phyloP scores from a whole-genome alignment of 208 protist genomes.

The Acanthamoeba sp. region DNA sequence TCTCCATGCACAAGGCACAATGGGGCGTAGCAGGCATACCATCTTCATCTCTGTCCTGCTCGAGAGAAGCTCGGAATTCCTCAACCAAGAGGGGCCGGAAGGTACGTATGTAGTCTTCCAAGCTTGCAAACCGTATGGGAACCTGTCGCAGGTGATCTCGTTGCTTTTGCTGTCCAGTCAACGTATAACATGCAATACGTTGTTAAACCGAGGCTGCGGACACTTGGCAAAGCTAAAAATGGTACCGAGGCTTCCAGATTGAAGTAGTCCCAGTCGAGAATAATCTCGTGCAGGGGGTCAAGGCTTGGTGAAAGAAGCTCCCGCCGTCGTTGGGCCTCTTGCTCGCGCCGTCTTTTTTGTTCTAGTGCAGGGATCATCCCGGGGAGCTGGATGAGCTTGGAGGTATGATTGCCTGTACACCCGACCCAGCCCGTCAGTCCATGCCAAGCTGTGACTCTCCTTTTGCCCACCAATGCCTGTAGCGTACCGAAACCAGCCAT shows the following conservation, averaged over 20 bases:
- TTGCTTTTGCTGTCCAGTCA: neutral
- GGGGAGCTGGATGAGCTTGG: slow-evolving; percentile 40
- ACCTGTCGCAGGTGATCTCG: neutral
- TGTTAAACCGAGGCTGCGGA: neutral
- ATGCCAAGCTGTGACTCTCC: too few relatives aligned
- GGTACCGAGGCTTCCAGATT: slow-evolving; percentile 49
- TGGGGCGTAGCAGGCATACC: neutral
- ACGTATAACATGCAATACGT: neutral
- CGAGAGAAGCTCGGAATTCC: slow-evolving; percentile 82
- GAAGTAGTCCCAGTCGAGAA: slow-evolving; percentile 70
- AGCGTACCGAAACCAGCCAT: neutral
- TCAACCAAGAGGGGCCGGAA: slow-evolving; percentile 84
- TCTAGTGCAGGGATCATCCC: neutral
- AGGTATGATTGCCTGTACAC: neutral
- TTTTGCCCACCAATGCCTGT: neutral
- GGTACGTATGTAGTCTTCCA: slow-evolving; percentile 79
- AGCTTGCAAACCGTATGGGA: slow-evolving; percentile 6
- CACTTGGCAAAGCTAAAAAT: neutral
- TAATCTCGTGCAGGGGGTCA: slow-evolving; percentile 42
- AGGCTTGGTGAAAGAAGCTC: slow-evolving; percentile 35
- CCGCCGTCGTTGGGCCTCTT: neutral
- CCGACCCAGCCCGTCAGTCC: too few relatives aligned
- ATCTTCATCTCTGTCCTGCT: slow-evolving; percentile 66
- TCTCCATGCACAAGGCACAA: neutral
- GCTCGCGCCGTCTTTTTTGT: slow-evolving; percentile 26